Percentiles rank a stretch among this genome's conserved stretches.
phyloP scores from a whole-genome alignment of 257 asterid genomes.

The Capsicum pubescens region DNA sequence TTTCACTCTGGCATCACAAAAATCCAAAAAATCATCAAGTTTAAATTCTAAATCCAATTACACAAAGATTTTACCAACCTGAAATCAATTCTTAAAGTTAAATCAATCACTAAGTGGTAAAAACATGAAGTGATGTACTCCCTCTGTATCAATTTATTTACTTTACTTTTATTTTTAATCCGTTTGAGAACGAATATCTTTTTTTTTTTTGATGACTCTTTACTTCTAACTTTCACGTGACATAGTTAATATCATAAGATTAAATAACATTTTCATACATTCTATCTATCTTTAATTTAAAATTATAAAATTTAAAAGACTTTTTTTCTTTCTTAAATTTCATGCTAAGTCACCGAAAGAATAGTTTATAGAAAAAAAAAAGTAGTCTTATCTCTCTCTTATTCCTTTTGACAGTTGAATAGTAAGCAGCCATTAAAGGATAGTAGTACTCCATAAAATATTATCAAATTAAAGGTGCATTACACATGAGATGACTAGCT shows the following conservation, averaged over 20 bases:
- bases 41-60: not conserved
- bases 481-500: conserved; percentile 19
- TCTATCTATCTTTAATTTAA: too few species aligned
- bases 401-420: not conserved
- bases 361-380: not conserved
- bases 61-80: not conserved
- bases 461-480: not conserved
- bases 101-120: not conserved
- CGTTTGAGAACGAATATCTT: too few species aligned
- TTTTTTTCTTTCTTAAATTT: too few species aligned
- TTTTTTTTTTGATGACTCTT: too few species aligned
- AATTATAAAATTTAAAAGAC: too few species aligned
- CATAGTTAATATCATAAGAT: too few species aligned
- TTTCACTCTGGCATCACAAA: not conserved
- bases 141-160: too few species aligned
- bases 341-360: too few species aligned
- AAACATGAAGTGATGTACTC: not conserved
- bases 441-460: conserved; percentile 10
- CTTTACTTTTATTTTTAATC: too few species aligned
- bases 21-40: not conserved
- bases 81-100: not conserved
- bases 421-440: not conserved
- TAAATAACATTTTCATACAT: too few species aligned
- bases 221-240: too few species aligned
- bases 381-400: not conserved